Base-by-base conservation (phyloP, 257 asterid species). In the Gentiana dahurica region DNA sequence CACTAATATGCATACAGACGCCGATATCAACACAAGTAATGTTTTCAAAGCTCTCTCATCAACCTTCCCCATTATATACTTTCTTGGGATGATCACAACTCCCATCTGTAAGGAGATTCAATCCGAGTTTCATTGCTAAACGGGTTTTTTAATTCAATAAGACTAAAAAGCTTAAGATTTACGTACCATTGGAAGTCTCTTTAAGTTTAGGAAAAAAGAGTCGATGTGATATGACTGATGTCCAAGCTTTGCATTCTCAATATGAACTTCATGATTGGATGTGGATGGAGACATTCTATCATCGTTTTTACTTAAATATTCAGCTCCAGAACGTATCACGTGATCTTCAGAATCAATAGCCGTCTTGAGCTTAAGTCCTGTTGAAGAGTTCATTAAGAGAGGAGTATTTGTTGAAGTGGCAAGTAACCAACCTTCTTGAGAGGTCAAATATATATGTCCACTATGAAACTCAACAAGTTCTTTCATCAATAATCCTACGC, bases 351-450 rank as follows among this genome's bases (percentile, higher is more conserved):
- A 89, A 60, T 89, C 82, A 11, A 61, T 76, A 12, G 95, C 95
- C 90, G 80, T 86, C 80, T 80, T 78, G 32, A 89, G 86, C 78
- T 83, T 83, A 1, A 78, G 84, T 12, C 88, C 92, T 6, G 59
- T 54, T 0, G 90, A 71, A 0, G 95, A 74, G 55, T 86, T 86
- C 78, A 64, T 76, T 35, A 84, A 59, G 51, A 89, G 71, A 59
- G 97, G 87, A 43, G 93, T 75, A 59, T 70, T 77, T 0, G 93
- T 81, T 39, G 95, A 86, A 49, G 97, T 89, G 52, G 97, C 94
- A 34, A 89, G 78, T 46, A 89, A 71, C 95, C 97, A 89, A 2
- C 97, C 97, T 66, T 89, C 94, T 47, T 86, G 97, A 63, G 95
- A 83, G 58, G 97, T 89, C 56, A 89, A 69, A 50, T 86, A 89